Conservation (phyloP, 192 early-diverging fungal species). For the Anaeromyces robustus region DNA sequence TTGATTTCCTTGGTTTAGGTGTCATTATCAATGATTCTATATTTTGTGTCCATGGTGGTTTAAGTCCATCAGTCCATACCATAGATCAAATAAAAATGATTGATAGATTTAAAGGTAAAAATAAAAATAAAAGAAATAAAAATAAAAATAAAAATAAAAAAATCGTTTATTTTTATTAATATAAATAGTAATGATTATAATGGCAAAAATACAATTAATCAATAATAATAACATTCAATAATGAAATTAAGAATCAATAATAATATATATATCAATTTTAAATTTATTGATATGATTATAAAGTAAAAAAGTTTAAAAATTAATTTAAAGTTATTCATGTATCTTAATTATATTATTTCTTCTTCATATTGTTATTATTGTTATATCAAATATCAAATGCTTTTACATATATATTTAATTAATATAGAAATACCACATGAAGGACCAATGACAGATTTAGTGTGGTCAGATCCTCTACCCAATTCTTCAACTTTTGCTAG, state of each 20-base stretch:
- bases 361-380: no score
- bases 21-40: conserved; percentile 79
- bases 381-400: no score
- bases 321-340: no score
- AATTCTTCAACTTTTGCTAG: conserved; percentile 4
- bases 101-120: conserved; percentile 61
- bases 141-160: neutral
- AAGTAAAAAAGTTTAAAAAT: no score
- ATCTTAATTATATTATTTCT: no score
- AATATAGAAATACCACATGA: conserved; percentile 77
- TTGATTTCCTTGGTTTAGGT: conserved; percentile 79
- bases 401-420: neutral
- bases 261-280: no score
- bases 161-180: no score
- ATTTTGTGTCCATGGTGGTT: conserved; percentile 89
- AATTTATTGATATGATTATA: no score
- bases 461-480: conserved; percentile 67
- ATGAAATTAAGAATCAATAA: no score
- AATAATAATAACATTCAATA: no score
- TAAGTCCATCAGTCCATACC: conserved; percentile 67
- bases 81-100: conserved; percentile 76
- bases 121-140: neutral
- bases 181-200: neutral
- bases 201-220: no score
- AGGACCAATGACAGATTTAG: conserved; percentile 87